Conservation (phyloP, 1,284 basidiomycete genomes). For the Trametes polyzona region DNA sequence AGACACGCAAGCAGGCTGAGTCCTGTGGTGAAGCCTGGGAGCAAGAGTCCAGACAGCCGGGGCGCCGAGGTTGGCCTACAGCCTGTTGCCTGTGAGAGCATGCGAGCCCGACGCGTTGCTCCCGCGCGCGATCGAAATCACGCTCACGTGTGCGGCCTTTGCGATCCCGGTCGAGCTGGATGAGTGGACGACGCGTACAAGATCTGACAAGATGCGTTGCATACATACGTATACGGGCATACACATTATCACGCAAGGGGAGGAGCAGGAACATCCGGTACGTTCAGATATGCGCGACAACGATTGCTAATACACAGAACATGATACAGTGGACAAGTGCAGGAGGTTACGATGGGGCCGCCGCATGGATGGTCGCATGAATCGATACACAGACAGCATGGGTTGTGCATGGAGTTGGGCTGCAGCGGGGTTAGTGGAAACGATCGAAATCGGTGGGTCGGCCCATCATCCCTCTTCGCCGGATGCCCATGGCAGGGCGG, state of each 20-base stretch:
- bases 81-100: background rate
- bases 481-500: slow-evolving; percentile 25
- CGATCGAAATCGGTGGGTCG: slow-evolving; percentile 56
- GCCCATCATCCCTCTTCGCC: slow-evolving; percentile 38
- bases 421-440: slow-evolving; percentile 39
- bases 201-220: too few species aligned
- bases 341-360: background rate
- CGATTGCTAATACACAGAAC: slow-evolving; percentile 23
- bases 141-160: slow-evolving; percentile 20
- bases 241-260: too few species aligned
- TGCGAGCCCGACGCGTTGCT: slow-evolving; percentile 11
- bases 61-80: background rate
- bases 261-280: background rate
- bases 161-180: background rate
- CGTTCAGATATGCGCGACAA: slow-evolving; percentile 12
- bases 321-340: slow-evolving; percentile 12
- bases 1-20: slow-evolving; percentile 19
- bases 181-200: background rate
- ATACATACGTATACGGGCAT: too few species aligned
- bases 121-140: slow-evolving; percentile 14
- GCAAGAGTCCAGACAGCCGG: background rate
- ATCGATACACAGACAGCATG: background rate
- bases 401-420: background rate
- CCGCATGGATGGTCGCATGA: background rate
- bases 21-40: slow-evolving; percentile 13